Percentiles rank a stretch among this genome's conserved stretches.
phyloP scores from a whole-genome alignment of 176 grass and related monocot species.

The Dactylis glomerata region DNA sequence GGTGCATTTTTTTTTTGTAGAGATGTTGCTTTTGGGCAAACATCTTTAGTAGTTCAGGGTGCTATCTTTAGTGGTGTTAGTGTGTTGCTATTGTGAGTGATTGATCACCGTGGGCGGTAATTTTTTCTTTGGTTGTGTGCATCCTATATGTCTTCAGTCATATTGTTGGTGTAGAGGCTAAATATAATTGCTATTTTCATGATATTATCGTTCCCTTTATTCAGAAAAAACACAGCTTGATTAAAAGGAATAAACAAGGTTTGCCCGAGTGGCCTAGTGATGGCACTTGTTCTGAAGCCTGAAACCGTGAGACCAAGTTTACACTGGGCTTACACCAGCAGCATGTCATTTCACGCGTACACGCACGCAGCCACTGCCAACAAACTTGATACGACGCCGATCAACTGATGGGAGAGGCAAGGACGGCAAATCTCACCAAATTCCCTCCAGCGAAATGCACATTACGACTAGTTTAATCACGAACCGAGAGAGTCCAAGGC shows the following conservation, averaged over 20 bases:
- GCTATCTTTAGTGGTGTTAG: too few species aligned
- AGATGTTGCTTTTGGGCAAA: too few species aligned
- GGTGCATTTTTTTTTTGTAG: too few species aligned
- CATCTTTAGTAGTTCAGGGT: too few species aligned
- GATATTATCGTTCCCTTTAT: too few species aligned
- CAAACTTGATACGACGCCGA: slow-evolving; percentile 33
- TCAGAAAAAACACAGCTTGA: too few species aligned
- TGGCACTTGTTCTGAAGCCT: neutral
- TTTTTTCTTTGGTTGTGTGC: too few species aligned
- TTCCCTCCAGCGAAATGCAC: slow-evolving; percentile 31
- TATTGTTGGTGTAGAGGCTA: too few species aligned
- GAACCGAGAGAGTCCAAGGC: slow-evolving; percentile 17
- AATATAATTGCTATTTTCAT: too few species aligned
- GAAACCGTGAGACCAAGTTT: neutral
- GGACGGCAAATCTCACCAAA: slow-evolving; percentile 49
- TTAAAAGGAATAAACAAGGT: neutral
- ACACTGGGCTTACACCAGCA: slow-evolving; percentile 43
- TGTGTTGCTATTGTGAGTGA: too few species aligned
- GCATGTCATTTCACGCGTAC: slow-evolving; percentile 16
- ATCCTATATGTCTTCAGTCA: too few species aligned
- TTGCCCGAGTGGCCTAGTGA: neutral
- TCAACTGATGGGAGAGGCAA: neutral
- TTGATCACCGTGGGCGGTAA: too few species aligned
- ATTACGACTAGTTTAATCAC: slow-evolving; percentile 12
- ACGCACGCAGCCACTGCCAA: slow-evolving; percentile 4